These are phyloP conservation scores for Phytophthora tubulina DNA, from an alignment of 352 stramenopile species.

Conservation along the genomic window DNA sequence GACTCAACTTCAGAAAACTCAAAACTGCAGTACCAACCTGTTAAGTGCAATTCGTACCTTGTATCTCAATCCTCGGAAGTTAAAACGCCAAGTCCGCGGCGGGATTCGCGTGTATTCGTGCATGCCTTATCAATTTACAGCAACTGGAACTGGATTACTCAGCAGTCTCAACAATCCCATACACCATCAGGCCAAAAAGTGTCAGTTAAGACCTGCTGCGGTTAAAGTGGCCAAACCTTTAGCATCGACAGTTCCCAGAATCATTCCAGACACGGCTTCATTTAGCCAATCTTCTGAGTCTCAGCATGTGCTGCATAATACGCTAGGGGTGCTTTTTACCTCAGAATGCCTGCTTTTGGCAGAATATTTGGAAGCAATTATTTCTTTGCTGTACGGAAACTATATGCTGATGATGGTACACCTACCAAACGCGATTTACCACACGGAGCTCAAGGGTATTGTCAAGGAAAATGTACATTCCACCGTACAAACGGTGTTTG, in stretches of 20 bases:
- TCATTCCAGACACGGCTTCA: neutral
- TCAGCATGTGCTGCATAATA: neutral
- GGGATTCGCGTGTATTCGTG: neutral
- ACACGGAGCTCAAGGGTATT: conserved; percentile 19
- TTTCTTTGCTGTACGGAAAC: conserved; percentile 40
- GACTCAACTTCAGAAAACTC: neutral
- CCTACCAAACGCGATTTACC: conserved; percentile 25
- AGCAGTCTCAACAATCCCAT: neutral
- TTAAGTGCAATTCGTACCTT: neutral
- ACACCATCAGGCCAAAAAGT: neutral
- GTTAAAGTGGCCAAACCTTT: too few species aligned
- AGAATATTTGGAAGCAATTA: conserved; percentile 49
- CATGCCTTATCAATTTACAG: neutral
- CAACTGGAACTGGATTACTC: neutral
- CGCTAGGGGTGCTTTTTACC: conserved; percentile 34
- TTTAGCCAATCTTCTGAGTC: neutral
- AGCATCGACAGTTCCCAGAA: neutral
- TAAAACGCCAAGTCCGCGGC: neutral
- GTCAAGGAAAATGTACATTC: neutral
- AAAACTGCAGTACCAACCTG: neutral
- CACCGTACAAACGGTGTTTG: conserved; percentile 15
- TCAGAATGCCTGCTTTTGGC: conserved; percentile 44
- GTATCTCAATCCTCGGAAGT: neutral
- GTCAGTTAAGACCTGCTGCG: neutral
- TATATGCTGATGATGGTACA: conserved; percentile 28